Base-by-base conservation (phyloP, 305 asterid genomes). In the Fraxinus dipetala region DNA sequence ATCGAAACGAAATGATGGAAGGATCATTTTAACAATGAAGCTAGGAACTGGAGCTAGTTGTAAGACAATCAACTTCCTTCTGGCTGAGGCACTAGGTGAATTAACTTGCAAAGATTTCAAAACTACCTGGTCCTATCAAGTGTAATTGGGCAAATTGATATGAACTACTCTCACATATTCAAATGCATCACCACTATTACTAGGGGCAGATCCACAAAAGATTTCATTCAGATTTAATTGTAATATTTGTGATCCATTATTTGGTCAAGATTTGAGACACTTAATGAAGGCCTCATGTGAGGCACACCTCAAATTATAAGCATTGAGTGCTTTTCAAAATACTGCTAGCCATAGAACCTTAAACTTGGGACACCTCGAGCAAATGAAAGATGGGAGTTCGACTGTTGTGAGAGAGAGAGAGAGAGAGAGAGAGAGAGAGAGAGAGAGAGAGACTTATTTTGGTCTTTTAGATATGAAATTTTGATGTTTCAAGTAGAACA, bases 61-160 rank as follows among this genome's bases (percentile, higher is more conserved):
- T 8, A 63, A 43, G 22, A 61, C 72, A 28, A 11, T 70, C 43
- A n/a, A 65, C 35, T 70, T 70, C 40, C 24, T 14, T 32, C 40
- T 63, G 43, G 54, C 54, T 40, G 43, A 43, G 75, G 38, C 40
- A 51, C 36, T 16, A 5, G 80, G 75, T 83, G 72, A 38, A 79
- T 35, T 78, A 59, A 34, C 28, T 31, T 18, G 43, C 43, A 31
- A 70, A 31, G 40, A 6, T n/a, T 31, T 70, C 22, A 70, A 31
- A 13, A 14, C 75, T 70, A 16, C 75, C 11, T 70, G 75, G 34
- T 7, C 75, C 26, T 30, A 30, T 69, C 16, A 20, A 59, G 72
- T 65, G 16, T 26, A 31, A 70, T 70, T 70, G 22, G 76, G 24
- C 18, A 9, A 32, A 70, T 18, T 70, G 24, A 13, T 70, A 24